phyloP scores from a whole-genome alignment of 2,329 filamentous ascomycete genomes.

The Talaromyces sp. region DNA sequence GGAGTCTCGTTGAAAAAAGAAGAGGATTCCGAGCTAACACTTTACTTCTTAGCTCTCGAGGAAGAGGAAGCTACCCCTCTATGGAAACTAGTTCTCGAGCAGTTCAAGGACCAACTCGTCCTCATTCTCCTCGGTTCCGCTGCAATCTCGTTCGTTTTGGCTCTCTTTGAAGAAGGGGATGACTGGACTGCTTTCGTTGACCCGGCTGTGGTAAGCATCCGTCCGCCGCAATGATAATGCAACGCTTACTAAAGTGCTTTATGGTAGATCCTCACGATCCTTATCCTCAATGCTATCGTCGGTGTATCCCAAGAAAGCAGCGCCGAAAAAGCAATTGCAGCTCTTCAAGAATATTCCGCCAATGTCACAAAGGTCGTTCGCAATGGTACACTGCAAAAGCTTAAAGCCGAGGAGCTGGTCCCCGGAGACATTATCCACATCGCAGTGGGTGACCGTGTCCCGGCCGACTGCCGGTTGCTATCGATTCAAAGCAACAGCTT shows the following conservation, averaged over 20 bases:
- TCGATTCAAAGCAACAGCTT: constrained; percentile 97
- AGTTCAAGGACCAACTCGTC: constrained; percentile 98
- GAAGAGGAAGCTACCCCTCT: constrained; percentile 95
- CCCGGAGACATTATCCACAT: constrained; percentile 90
- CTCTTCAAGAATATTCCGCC: constrained; percentile 96
- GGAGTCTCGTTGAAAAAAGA: background rate
- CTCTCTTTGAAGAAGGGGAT: constrained; percentile 87
- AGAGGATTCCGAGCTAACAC: constrained; percentile 22
- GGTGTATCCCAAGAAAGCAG: constrained; percentile 98
- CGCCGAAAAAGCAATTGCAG: constrained; percentile 96
- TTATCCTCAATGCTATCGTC: constrained; percentile 94
- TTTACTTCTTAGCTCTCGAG: constrained; percentile 56
- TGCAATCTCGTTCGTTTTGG: constrained; percentile 87
- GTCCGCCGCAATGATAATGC: background rate
- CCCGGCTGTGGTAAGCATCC: constrained; percentile 75
- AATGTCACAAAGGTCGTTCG: constrained; percentile 94
- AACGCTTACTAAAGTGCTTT: background rate
- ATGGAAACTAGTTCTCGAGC: constrained; percentile 95
- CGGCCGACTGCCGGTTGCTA: constrained; percentile 87
- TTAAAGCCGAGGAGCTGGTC: constrained; percentile 96
- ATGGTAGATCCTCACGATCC: constrained; percentile 83
- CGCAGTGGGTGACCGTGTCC: constrained; percentile 86
- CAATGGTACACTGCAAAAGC: constrained; percentile 72
- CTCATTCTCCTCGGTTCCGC: constrained; percentile 92
- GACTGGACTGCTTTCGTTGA: constrained; percentile 98